Percentiles rank a stretch among this genome's conserved stretches.
Evolutionary conservation across 2,329 filamentous ascomycete genomes (phyloP).

Genomic region (Hymenoscyphus scutula): DNA sequence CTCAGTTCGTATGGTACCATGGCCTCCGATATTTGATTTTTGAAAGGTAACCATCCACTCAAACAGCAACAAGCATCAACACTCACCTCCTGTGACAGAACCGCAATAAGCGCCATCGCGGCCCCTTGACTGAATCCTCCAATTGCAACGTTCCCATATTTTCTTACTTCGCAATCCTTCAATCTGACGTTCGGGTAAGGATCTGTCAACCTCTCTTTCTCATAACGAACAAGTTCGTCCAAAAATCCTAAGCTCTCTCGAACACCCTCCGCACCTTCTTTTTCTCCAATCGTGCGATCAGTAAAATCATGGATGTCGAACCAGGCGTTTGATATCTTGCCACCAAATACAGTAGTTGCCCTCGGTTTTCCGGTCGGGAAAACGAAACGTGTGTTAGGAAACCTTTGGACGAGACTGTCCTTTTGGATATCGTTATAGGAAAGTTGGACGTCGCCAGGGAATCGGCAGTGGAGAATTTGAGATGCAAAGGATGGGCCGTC

Average conservation of each 20-base stretch:
- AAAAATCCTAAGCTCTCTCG: slow-evolving; percentile 21
- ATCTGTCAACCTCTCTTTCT: slow-evolving; percentile 1
- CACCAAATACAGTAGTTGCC: slow-evolving; percentile 25
- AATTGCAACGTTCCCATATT: slow-evolving; percentile 15
- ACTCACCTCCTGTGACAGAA: slow-evolving; percentile 16
- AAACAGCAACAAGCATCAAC: slow-evolving; percentile 20
- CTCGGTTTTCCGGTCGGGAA: slow-evolving; percentile 25
- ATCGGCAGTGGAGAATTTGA: slow-evolving; percentile 34
- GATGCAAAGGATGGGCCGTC: slow-evolving; percentile 38
- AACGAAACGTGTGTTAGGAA: slow-evolving; percentile 23
- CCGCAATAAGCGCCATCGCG: slow-evolving; percentile 24
- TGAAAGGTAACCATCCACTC: slow-evolving; percentile 32
- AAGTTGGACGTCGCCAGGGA: slow-evolving; percentile 18
- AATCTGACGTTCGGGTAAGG: slow-evolving; percentile 4
- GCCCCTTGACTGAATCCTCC: slow-evolving; percentile 29
- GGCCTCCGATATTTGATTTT: slow-evolving; percentile 15
- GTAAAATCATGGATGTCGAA: slow-evolving; percentile 31
- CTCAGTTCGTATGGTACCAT: neutral
- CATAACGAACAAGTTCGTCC: slow-evolving; percentile 12
- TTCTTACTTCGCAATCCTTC: neutral
- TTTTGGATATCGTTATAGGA: slow-evolving; percentile 36
- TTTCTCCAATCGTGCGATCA: slow-evolving; percentile 25
- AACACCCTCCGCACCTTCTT: slow-evolving; percentile 14
- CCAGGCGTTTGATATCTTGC: slow-evolving; percentile 29
- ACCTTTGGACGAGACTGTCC: neutral